Base-by-base conservation (phyloP, 345 rosid species). In the Eucalyptus brandiana region DNA sequence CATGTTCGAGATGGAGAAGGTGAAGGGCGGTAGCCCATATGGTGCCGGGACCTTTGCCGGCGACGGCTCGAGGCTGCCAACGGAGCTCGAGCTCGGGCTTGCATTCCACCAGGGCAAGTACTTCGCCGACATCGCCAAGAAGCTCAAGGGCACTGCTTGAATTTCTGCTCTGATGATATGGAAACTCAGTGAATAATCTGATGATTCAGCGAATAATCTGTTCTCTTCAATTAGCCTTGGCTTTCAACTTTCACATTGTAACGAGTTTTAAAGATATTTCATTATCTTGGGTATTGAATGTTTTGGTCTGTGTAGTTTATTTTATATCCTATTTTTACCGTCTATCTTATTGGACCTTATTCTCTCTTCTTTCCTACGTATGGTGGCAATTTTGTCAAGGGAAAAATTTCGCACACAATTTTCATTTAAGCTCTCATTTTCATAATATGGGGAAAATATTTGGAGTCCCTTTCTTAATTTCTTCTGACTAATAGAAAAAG, bases 41-140 rank as follows among this genome's bases (percentile, higher is more conserved):
- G 96, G 97, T 17, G 92, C 97, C 0, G 97, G 97, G 86, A 96
- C 97, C 24, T 95, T n/a, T 30, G 95, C 97, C 1, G 97, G 97
- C 15, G 96, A 96, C 48, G 97, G 97, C 54, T 92, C 97, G 14
- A 92, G 97, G 88, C 95, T 91, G 91, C 97, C 96, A 4, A 40
- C 95, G 7, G 92, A 96, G 86, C 93, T 96, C 53, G 97, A 96
- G 91, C 93, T 96, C 51, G 92, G 87, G 90, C 95, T 92, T 26
- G 97, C 97, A 58, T 91, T 95, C 91, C 97, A 96, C 92, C 97
- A 96, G 91, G 97, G 97, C 32, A 94, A 96, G 93, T 93, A 93
- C 91, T 91, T 96, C 10, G 94, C 97, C 28, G 93, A 92, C 80
- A 90, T 94, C 81, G 86, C 95, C 8, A 95, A 95, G 94, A 96